Percentiles rank a stretch among this genome's conserved stretches.
These are phyloP conservation scores for Lactarius evosmus DNA, from an alignment of 768 basidiomycete genomes.

Conservation along the genomic window DNA sequence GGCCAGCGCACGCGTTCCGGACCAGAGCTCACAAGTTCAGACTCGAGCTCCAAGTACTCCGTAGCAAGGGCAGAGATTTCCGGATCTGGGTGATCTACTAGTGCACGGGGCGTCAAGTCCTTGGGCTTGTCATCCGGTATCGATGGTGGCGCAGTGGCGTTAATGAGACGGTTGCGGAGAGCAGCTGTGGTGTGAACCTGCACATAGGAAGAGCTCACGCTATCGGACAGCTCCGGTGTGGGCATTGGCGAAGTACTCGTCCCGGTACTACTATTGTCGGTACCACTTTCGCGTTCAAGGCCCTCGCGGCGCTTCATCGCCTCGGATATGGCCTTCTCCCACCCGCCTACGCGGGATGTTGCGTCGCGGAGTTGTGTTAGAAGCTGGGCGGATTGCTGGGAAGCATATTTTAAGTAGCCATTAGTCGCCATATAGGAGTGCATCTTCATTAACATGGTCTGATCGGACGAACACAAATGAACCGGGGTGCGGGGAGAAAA, in stretches of 20 bases:
- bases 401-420: conserved; percentile 66
- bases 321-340: conserved; percentile 55
- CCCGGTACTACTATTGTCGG: conserved; percentile 17
- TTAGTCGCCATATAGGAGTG: conserved; percentile 92
- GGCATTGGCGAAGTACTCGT: conserved; percentile 32
- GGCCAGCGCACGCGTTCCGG: conserved; percentile 73
- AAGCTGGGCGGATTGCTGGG: conserved; percentile 45
- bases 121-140: conserved; percentile 22
- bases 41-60: conserved; percentile 71
- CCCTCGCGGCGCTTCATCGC: conserved; percentile 48
- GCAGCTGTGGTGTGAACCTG: conserved; percentile 51
- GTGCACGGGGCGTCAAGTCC: conserved; percentile 40
- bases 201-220: conserved; percentile 49
- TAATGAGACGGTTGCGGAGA: conserved; percentile 55
- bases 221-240: conserved; percentile 46
- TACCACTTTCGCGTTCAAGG: conserved; percentile 36
- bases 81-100: conserved; percentile 64
- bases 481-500: not conserved
- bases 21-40: conserved; percentile 73
- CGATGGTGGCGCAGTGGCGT: not conserved
- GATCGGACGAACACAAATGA: not conserved
- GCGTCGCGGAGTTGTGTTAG: conserved; percentile 46
- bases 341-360: conserved; percentile 57
- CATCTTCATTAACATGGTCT: conserved; percentile 93
- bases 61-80: conserved; percentile 65